These are phyloP conservation scores for Ogataea nonfermentans DNA, from an alignment of 805 yeast genomes.

Conservation along the genomic window DNA sequence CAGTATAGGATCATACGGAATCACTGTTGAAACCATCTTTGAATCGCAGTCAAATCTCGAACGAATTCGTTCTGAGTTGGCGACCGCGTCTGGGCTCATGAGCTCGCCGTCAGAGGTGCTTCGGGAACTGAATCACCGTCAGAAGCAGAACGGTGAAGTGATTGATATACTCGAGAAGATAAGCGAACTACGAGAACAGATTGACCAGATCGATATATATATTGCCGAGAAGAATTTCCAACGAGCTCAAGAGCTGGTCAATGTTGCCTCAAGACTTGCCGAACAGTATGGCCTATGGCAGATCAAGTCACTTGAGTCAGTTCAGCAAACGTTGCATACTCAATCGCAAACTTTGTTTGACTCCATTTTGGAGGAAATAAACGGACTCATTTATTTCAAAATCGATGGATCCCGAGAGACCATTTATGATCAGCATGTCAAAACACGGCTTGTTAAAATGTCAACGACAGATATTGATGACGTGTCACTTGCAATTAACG, in stretches of 20 bases:
- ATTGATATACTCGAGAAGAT: slow-evolving; percentile 68
- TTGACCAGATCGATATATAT: slow-evolving; percentile 61
- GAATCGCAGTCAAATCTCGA: slow-evolving; percentile 51
- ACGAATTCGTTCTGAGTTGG: slow-evolving; percentile 22
- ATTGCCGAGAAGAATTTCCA: slow-evolving; percentile 71
- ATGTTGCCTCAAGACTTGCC: slow-evolving; percentile 42
- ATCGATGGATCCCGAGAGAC: slow-evolving; percentile 28
- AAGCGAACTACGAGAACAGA: slow-evolving; percentile 55
- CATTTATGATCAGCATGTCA: slow-evolving; percentile 25
- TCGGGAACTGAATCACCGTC: slow-evolving; percentile 61
- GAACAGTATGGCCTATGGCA: slow-evolving; percentile 55
- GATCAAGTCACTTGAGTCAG: slow-evolving; percentile 49
- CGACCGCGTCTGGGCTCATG: slow-evolving; percentile 20
- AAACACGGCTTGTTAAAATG: slow-evolving; percentile 17
- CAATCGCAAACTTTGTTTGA: slow-evolving; percentile 66
- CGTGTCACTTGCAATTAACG: slow-evolving; percentile 31
- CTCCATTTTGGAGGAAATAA: slow-evolving; percentile 73
- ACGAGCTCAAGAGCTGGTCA: slow-evolving; percentile 39
- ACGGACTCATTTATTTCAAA: slow-evolving; percentile 44
- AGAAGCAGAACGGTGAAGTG: slow-evolving; percentile 62
- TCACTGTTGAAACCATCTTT: slow-evolving; percentile 59
- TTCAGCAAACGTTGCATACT: slow-evolving; percentile 49
- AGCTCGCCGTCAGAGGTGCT: slow-evolving; percentile 55
- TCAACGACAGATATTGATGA: slow-evolving; percentile 28
- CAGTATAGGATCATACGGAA: slow-evolving; percentile 80